A percentile compares a stretch with the other conserved stretches of the same genome.
These are phyloP conservation scores for Microsporum ferrugineum DNA, from an alignment of 2,329 filamentous ascomycete species.

Conservation along the genomic window DNA sequence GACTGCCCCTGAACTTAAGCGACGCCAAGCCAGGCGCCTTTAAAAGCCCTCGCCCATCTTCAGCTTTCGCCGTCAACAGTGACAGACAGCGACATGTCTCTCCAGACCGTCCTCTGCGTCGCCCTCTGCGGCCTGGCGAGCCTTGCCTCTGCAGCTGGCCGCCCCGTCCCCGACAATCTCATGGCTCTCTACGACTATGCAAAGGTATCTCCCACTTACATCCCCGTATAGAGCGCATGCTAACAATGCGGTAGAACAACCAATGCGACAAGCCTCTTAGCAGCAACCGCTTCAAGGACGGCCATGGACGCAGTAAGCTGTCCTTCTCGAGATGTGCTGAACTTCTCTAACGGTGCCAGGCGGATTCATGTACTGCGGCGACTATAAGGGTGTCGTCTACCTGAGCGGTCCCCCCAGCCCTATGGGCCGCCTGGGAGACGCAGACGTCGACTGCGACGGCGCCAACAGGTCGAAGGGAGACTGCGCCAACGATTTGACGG, in stretches of 20 bases:
- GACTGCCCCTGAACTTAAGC: too few species aligned
- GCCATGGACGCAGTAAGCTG: background rate
- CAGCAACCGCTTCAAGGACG: background rate
- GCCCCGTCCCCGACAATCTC: slow-evolving; percentile 11
- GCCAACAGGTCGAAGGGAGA: slow-evolving; percentile 9
- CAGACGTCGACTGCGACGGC: slow-evolving; percentile 15
- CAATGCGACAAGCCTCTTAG: background rate
- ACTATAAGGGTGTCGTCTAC: slow-evolving; percentile 10
- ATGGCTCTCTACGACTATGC: slow-evolving; percentile 13
- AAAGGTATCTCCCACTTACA: background rate
- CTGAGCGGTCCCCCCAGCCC: slow-evolving; percentile 9
- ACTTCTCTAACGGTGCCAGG: background rate
- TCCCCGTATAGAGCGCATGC: background rate
- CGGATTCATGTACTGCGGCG: slow-evolving; percentile 10
- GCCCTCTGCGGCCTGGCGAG: slow-evolving; percentile 1
- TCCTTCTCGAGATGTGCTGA: background rate
- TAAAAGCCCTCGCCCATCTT: too few species aligned
- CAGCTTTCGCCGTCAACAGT: background rate
- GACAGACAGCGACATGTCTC: background rate
- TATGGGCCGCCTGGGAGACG: slow-evolving; percentile 9
- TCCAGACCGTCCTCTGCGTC: background rate
- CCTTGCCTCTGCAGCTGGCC: slow-evolving; percentile 1
- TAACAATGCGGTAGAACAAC: background rate
- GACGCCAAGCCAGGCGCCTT: too few species aligned
- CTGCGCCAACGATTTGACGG: slow-evolving; percentile 3